Evolutionary conservation across 805 yeast species (phyloP), one percentile per base, ranked within the genome.

Genomic region (Myxozyma mucilagina): DNA sequence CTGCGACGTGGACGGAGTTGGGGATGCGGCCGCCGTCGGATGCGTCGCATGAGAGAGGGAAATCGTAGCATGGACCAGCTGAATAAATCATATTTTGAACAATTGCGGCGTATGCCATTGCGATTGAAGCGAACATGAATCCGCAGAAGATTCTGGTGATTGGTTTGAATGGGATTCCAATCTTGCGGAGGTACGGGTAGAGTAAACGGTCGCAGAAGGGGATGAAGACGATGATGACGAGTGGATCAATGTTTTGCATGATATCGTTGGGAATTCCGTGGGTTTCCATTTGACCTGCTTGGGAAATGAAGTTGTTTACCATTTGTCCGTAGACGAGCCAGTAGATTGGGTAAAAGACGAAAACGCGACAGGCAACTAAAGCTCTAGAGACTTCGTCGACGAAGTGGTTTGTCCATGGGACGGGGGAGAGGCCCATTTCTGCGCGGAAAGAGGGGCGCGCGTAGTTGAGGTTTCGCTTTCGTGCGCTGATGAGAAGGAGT

Each of bases 251-350:
- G 70, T 84, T 87, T 74, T 85, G 87, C 78, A 88, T 81, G 68
- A 88, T 79, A 78, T 88, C 96, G 72, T 89, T 89, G 67, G 96
- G 94, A 68, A 88, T 79, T 44, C 89, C 88, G 72, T 88, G 90
- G 57, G 82, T 77, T 68, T 86, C 83, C 89, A 87, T 85, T 66
- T 82, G 79, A 60, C 85, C 88, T 48, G 92, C 90, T 72, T 86
- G 90, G 44, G 89, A 81, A 61, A 87, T 82, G 69, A 88, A 87
- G 74, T 85, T 85, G 76, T 84, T 85, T 60, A 83, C 72, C 87
- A 88, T 87, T 76, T 86, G 90, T 53, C 84, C 84, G 73, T 86
- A 87, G 39, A 84, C 85, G 53, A 86, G 79, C 90, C 90, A 87
- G 78, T 84, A 88, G 54, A 88, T 77, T 42, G 91, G 89, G 72